Base-by-base conservation (phyloP, 2,329 filamentous ascomycete species). In the Tolypocladium cylindrosporum region DNA sequence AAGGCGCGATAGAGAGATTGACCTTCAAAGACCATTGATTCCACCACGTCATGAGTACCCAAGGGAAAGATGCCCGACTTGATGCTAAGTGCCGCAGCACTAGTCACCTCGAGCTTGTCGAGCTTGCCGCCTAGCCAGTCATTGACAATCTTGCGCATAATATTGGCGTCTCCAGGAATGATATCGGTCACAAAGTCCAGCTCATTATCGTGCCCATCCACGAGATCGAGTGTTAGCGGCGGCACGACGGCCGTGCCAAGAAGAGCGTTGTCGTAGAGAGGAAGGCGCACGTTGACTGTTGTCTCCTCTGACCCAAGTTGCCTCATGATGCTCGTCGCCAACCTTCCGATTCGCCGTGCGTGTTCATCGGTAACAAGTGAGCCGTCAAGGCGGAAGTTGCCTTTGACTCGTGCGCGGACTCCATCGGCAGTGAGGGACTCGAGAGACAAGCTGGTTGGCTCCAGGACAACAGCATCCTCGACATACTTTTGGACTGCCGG, bases 61-160 rank as follows among this genome's bases (percentile, higher is more conserved):
- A 97, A 78, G 51, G 83, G 83, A 60, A 97, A 76, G 55, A 96
- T 73, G 31, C 94, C 93, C 53, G 91, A 89, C 70, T 86, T 91
- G 58, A 97, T 74, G 39, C 80, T 79, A 42, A 97, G 77, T 43
- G 86, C 77, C 34, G 90, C 87, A 66, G 87, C 88, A 50, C 88
- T 93, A 57, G 86, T 79, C 16, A 97, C 76, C 60, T 82, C 84
- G 58, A 99, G 74, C 58, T 81, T 78, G 13, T 85, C 81, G 59
- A 97, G 76, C 57, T 84, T 86, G 43, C 92, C 91, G 57, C 89
- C 85, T 60, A 99, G 75, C 86, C 91, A 97, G 71, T 96, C 89
- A 69, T 94, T 91, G 53, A 90, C 91, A 61, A 97, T 82, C 59
- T 81, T 82, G 60, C 90, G 86, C 64, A 97, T 85, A 7, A 86